Conservation (phyloP, 805 yeast genomes). For the Blastobotrys chiropterorum region DNA sequence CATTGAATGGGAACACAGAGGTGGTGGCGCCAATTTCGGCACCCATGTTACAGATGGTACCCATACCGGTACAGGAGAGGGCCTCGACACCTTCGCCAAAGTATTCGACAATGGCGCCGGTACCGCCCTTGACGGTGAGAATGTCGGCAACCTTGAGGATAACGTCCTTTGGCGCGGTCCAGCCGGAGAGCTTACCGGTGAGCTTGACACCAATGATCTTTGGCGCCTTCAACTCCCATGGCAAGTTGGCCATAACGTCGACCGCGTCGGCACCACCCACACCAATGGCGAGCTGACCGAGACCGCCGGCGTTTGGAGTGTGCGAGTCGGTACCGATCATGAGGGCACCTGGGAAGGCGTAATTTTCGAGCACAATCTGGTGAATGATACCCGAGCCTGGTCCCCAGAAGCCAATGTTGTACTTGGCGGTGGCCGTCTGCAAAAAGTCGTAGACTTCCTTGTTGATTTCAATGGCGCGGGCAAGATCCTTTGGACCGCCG, state of each 20-base stretch:
- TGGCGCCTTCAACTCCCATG: conserved; percentile 99
- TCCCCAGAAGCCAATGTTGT: conserved; percentile 97
- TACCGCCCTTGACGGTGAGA: conserved; percentile 96
- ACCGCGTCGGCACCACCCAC: conserved; percentile 99
- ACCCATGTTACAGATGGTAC: conserved; percentile 99
- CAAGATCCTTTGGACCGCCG: conserved; percentile 82
- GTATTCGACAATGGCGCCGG: conserved; percentile 94
- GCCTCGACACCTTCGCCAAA: conserved; percentile 92
- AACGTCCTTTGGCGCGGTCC: conserved; percentile 97
- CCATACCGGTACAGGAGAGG: conserved; percentile 97
- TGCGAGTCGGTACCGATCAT: conserved; percentile 96
- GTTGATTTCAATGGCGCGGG: conserved; percentile 80
- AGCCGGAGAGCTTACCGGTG: conserved; percentile 85
- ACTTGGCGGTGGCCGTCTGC: conserved; percentile 84
- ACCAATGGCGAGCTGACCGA: conserved; percentile 96
- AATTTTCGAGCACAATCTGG: conserved; percentile 93
- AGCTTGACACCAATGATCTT: conserved; percentile 91
- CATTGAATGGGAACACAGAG: conserved; percentile 94
- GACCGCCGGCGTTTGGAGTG: conserved; percentile 98
- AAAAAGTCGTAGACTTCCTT: conserved; percentile 93
- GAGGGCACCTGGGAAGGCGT: conserved; percentile 95
- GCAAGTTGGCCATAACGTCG: conserved; percentile 86
- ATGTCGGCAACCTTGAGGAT: conserved; percentile 90
- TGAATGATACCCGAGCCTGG: conserved; percentile 98
- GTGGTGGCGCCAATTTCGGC: conserved; percentile 99